Evolutionary conservation across 257 asterid genomes (phyloP).

Genomic region (Solanum piurae): DNA sequence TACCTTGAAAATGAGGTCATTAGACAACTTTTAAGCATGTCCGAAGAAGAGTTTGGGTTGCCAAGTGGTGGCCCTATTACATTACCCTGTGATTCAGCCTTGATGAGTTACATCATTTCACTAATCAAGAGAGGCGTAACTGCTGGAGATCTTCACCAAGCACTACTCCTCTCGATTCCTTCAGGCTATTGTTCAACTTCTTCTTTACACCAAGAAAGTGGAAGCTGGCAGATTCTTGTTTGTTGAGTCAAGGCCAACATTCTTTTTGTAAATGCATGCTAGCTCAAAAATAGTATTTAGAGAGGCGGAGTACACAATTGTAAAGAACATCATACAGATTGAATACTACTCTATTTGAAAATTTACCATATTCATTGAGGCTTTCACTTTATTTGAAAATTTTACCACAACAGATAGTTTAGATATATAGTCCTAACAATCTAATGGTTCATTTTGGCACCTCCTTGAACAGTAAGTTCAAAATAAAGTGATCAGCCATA

Average conservation of each 20-base stretch:
- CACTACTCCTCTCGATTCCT: slow-evolving; percentile 7
- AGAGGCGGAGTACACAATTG: neutral
- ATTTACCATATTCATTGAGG: neutral
- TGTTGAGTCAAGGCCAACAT: neutral
- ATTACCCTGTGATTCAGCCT: slow-evolving; percentile 16
- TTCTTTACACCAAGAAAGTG: neutral
- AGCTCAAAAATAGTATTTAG: neutral
- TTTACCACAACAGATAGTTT: no score
- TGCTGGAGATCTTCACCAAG: slow-evolving; percentile 14
- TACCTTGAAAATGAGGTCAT: no score
- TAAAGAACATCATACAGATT: neutral
- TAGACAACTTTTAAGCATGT: no score
- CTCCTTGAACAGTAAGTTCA: no score
- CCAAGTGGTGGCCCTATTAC: slow-evolving; percentile 5
- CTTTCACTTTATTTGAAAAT: neutral
- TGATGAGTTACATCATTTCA: slow-evolving; percentile 4
- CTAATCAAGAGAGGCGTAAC: slow-evolving; percentile 13
- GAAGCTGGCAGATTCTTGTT: neutral
- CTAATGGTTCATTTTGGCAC: no score
- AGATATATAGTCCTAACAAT: neutral
- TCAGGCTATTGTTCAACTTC: neutral
- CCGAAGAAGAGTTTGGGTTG: no score
- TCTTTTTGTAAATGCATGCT: neutral
- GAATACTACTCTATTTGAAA: neutral
- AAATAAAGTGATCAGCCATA: no score